Evolutionary conservation across 2,329 filamentous ascomycete species (phyloP), one percentile per base, ranked within the genome.

Genomic region (Phialocephala subalpina): DNA sequence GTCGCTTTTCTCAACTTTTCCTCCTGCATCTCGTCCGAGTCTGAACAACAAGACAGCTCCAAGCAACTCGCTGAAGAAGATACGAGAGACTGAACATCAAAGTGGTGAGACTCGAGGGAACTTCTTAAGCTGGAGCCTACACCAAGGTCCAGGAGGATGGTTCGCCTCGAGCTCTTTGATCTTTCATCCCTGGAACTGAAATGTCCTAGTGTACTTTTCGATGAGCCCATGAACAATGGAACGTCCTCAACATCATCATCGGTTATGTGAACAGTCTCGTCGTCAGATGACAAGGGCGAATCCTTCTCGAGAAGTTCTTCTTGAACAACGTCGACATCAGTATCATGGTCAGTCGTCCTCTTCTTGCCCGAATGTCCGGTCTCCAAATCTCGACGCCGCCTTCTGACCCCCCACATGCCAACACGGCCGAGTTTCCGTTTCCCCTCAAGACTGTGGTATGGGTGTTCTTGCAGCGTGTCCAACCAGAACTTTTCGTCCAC

Each of bases 381-480:
- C 33, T 38, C 36, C 33, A 38, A 58, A 11, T 58, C 20, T 38
- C 33, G 55, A 38, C 55, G 33, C 22, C 45, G 45, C 22, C n/a
- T 22, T 25, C 22, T 49, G 18, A 49, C n/a, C 9, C 18, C n/a
- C 33, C 27, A 58, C 55, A 38, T 38, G 33, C 27, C 52, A n/a
- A 58, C 27, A 25, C 33, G 55, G 55, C 55, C 33, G 36, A 58
- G 55, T 38, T 35, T 58, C 33, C 22, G 27, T 12, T 58, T 22
- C 8, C 33, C 11, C n/a, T 40, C 55, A 20, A 58, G n/a, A 40
- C n/a, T 58, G n/a, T 40, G 25, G 33, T 58, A 49, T 49, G 45
- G 45, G 22, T 38, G 55, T 38, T 58, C 55, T 38, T 20, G 55
- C 18, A 58, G 27, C 14, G 55, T 58, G 33, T 58, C 33, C 14